Evolutionary conservation across 1,139 yeast genomes (phyloP).

Genomic region (Yamadazyma trypodendri): DNA sequence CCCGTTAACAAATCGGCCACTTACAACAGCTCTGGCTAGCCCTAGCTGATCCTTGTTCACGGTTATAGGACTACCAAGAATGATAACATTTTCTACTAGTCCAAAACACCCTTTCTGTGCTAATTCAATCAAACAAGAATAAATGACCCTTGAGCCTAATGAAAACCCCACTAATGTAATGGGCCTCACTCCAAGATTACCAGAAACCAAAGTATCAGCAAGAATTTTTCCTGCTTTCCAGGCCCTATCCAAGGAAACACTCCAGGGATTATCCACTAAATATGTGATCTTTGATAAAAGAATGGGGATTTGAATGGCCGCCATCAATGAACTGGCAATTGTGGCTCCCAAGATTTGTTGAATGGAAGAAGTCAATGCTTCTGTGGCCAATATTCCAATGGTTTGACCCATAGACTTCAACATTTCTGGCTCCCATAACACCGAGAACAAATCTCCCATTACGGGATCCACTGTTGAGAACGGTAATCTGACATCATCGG

Average conservation of each 20-base stretch:
- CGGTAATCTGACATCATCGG: constrained; percentile 95
- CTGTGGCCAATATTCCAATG: constrained; percentile 87
- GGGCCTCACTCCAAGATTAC: constrained; percentile 91
- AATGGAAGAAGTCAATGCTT: constrained; percentile 86
- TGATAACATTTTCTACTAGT: constrained; percentile 79
- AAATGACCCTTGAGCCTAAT: constrained; percentile 88
- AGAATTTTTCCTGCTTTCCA: constrained; percentile 93
- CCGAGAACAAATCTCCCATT: constrained; percentile 92
- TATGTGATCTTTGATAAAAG: constrained; percentile 86
- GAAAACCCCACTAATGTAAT: constrained; percentile 92
- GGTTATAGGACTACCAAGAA: constrained; percentile 89
- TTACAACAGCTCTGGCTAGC: constrained; percentile 79
- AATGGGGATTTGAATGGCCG: constrained; percentile 95
- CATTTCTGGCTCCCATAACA: constrained; percentile 98
- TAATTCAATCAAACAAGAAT: constrained; percentile 83
- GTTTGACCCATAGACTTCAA: constrained; percentile 95
- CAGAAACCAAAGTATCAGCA: constrained; percentile 85
- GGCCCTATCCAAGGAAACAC: constrained; percentile 92
- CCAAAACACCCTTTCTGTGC: constrained; percentile 88
- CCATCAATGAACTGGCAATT: constrained; percentile 85
- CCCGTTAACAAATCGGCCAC: constrained; percentile 89
- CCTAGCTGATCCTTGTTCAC: constrained; percentile 76
- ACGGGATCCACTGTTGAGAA: constrained; percentile 96
- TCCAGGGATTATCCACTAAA: constrained; percentile 96
- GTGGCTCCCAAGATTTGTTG: constrained; percentile 96